Base-by-base conservation (phyloP, 2,329 filamentous ascomycete species). In the Metarhizium sp. region DNA sequence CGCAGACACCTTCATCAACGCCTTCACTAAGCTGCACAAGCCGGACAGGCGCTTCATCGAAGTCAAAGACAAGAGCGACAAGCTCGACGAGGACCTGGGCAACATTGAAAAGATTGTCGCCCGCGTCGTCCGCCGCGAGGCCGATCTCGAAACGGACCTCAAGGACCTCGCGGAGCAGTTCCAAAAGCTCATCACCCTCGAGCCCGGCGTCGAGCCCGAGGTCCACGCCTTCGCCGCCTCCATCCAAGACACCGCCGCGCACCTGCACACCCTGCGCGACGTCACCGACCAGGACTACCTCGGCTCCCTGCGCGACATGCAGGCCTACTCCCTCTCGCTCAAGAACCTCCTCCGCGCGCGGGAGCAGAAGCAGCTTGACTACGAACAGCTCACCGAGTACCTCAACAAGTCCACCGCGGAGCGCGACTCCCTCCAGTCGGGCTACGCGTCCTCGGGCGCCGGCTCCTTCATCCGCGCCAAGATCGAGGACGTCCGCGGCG, bases 331-430 rank as follows among this genome's bases (percentile, higher is more conserved):
- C 61, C 75, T 82, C n/a, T 87, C 91, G 0, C 77, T 97, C 50
- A 95, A 95, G 71, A 80, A 84, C 29, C 84, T 99, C 5, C 84
- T 99, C 60, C 95, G 95, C 70, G 90, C 90, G 1, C 86, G 94
- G 40, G 94, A 99, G 74, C 91, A 95, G 74, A 99, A 99, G 69
- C 94, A 99, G 70, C 86, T 99, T 56, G 94, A 99, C 74, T 96
- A 92, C 66, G 94, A 99, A 73, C 92, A 90, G 61, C 79, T 99
- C 38, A 95, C 91, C 32, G 92, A 97, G 68, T 97, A 97, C 71
- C 87, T 96, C 54, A 89, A 89, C 73, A 96, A 95, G 69, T 90
- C 90, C 1, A 90, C 90, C 2, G 75, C 84, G 3, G 94, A 99
- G 71, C 87, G 92, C 50, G 94, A 99, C 71, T 78, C 81, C 16